Conservation (phyloP, 257 asterid genomes). For the Ilex asprella region DNA sequence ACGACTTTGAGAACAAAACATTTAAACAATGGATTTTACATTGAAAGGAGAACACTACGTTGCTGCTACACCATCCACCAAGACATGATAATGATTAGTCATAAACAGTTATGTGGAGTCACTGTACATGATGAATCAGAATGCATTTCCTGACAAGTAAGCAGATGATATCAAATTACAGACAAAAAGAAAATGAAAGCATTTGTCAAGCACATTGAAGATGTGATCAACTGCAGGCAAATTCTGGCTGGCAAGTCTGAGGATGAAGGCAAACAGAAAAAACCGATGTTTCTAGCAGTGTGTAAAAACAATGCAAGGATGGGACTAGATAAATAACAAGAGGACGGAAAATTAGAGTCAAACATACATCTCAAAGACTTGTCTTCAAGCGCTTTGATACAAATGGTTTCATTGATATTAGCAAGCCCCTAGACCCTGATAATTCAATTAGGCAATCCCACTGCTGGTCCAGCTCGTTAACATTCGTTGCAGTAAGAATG, state of each 20-base stretch:
- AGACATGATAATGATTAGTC: too few species aligned
- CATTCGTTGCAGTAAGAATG: conserved; percentile 64
- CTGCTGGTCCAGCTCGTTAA: conserved; percentile 59
- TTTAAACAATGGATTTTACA: too few species aligned
- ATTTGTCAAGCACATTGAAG: too few species aligned
- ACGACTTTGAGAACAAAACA: too few species aligned
- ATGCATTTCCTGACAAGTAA: too few species aligned
- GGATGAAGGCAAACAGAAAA: neutral
- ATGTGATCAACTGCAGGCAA: too few species aligned
- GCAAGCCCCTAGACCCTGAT: conserved; percentile 33
- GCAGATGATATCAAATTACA: too few species aligned
- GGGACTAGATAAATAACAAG: neutral
- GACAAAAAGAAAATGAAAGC: too few species aligned
- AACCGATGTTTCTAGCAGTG: neutral
- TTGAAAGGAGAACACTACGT: too few species aligned
- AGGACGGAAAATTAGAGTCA: neutral
- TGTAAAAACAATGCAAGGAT: neutral
- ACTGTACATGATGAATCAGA: too few species aligned
- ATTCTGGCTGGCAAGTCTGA: neutral
- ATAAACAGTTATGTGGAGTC: too few species aligned
- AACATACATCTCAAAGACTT: conserved; percentile 59
- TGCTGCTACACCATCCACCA: too few species aligned
- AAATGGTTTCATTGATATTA: conserved; percentile 44
- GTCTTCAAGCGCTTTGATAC: conserved; percentile 46
- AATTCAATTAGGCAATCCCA: conserved; percentile 67